Percentiles rank a stretch among this genome's conserved stretches.
phyloP scores from a whole-genome alignment of 148 eudicot species.

The Polygonum aviculare region DNA sequence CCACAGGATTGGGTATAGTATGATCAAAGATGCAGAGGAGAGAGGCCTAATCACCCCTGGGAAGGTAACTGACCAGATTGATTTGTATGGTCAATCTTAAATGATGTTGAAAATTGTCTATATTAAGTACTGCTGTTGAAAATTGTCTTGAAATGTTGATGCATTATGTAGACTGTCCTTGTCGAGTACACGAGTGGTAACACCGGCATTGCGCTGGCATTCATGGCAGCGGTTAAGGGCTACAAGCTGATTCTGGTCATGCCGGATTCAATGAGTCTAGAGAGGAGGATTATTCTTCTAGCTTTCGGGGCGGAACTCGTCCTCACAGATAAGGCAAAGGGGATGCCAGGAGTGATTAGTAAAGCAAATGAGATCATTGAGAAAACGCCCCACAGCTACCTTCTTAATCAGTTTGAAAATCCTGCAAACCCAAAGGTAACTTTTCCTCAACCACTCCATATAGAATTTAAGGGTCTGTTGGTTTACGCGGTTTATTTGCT shows the following conservation, averaged over 20 bases:
- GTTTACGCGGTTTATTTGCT: neutral
- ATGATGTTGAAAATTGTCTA: neutral
- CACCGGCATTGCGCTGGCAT: slow-evolving; percentile 87
- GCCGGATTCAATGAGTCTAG: slow-evolving; percentile 52
- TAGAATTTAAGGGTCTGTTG: neutral
- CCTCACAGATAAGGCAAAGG: slow-evolving; percentile 41
- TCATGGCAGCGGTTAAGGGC: slow-evolving; percentile 72
- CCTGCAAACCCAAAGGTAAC: slow-evolving; percentile 72
- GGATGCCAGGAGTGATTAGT: slow-evolving; percentile 31
- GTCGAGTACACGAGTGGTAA: slow-evolving; percentile 77
- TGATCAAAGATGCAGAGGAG: slow-evolving; percentile 80
- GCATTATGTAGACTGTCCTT: slow-evolving; percentile 50
- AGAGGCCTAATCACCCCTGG: slow-evolving; percentile 65
- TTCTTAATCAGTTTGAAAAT: slow-evolving; percentile 57
- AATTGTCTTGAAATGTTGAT: neutral
- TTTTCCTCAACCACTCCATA: neutral
- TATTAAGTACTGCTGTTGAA: neutral
- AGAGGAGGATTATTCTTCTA: slow-evolving; percentile 52
- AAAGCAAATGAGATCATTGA: slow-evolving; percentile 47
- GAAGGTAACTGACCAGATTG: slow-evolving; percentile 33
- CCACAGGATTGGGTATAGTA: slow-evolving; percentile 54
- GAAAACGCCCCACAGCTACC: slow-evolving; percentile 52
- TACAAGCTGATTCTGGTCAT: slow-evolving; percentile 63
- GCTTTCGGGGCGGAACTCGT: slow-evolving; percentile 78
- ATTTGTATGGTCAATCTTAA: neutral